phyloP scores from a whole-genome alignment of 2,329 filamentous ascomycete genomes.

The Fusarium sp. region DNA sequence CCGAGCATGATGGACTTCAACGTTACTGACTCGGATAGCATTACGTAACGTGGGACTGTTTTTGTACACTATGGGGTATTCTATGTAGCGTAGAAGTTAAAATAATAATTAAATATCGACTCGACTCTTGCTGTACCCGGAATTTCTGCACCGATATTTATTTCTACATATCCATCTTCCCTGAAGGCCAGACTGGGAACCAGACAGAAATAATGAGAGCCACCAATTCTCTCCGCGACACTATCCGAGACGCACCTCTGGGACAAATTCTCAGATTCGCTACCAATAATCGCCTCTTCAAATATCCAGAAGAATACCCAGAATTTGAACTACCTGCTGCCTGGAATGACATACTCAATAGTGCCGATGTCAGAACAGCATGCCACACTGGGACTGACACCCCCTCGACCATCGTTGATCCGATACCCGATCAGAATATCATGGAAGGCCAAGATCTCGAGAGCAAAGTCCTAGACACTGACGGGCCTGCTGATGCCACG shows the following conservation, averaged over 20 bases:
- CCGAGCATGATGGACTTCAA: neutral
- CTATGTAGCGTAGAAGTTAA: accelerated
- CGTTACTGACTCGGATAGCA: neutral
- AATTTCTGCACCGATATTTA: accelerated
- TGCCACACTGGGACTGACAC: neutral
- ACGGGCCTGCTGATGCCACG: slow-evolving; percentile 57
- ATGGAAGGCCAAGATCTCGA: slow-evolving; percentile 43
- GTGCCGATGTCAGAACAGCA: accelerated
- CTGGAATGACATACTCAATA: slow-evolving; percentile 38
- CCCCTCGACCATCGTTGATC: neutral
- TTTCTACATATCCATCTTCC: accelerated
- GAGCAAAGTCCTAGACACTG: slow-evolving; percentile 49
- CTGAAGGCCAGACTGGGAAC: accelerated
- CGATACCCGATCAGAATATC: neutral
- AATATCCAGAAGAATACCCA: slow-evolving; percentile 67
- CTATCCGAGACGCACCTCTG: slow-evolving; percentile 64
- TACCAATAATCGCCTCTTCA: slow-evolving; percentile 61
- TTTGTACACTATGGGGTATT: neutral
- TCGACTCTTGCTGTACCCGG: accelerated
- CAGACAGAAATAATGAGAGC: neutral
- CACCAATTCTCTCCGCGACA: slow-evolving; percentile 3
- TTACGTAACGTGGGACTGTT: too few relatives aligned
- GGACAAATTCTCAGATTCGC: slow-evolving; percentile 67
- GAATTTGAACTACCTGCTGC: slow-evolving; percentile 62
- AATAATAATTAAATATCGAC: accelerated